These are phyloP conservation scores for Agaricus bisporus DNA, from an alignment of 768 basidiomycete genomes.

Conservation along the genomic window DNA sequence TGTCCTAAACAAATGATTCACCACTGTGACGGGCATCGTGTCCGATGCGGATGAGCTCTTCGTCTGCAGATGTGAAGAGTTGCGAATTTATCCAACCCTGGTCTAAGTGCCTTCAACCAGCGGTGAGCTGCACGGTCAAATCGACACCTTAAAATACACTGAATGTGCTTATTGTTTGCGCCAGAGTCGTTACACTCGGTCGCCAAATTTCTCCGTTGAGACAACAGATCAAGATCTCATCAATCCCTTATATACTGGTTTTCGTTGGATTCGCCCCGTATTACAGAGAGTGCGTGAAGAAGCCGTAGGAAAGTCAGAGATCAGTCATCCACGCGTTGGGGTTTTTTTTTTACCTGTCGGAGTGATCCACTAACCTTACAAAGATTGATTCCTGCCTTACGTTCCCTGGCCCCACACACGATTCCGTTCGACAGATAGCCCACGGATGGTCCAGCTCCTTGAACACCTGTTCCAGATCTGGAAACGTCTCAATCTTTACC, in stretches of 20 bases:
- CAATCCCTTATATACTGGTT: too few relatives aligned
- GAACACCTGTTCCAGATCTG: conserved; percentile 18
- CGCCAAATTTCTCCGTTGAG: conserved; percentile 4
- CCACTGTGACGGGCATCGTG: too few relatives aligned
- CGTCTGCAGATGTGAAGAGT: too few relatives aligned
- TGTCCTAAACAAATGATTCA: too few relatives aligned
- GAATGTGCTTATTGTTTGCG: neutral
- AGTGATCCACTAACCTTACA: neutral
- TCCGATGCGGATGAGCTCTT: too few relatives aligned
- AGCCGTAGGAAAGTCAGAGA: neutral
- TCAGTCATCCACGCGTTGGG: neutral
- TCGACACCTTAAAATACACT: too few relatives aligned
- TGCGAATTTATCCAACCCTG: neutral
- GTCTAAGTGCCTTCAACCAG: neutral
- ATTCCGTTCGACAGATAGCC: neutral
- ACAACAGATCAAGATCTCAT: neutral
- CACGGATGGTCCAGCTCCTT: too few relatives aligned
- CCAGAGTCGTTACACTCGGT: neutral
- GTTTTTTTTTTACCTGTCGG: neutral
- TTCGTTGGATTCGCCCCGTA: too few relatives aligned
- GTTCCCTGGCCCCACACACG: neutral
- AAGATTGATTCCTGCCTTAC: neutral
- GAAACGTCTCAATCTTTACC: conserved; percentile 22
- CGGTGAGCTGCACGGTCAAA: neutral
- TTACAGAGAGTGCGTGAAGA: too few relatives aligned